A percentile compares a stretch with the other conserved stretches of the same genome.
phyloP scores from a whole-genome alignment of 2,329 filamentous ascomycete species.

The Alternaria sp. region DNA sequence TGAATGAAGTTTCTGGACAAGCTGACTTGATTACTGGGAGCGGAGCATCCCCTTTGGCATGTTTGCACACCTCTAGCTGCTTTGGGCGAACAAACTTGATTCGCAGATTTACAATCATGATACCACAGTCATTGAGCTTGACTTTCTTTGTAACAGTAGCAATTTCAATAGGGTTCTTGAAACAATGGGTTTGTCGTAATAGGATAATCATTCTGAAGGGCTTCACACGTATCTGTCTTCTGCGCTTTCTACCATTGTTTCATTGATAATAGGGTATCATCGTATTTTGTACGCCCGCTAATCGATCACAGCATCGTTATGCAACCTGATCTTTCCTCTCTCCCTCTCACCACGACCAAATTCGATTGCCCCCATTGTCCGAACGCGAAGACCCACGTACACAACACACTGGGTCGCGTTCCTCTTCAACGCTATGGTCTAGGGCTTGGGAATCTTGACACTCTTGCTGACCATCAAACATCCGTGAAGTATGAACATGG shows the following conservation, averaged over 20 bases:
- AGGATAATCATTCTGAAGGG: not conserved
- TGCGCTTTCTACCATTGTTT: not conserved
- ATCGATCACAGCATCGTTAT: constrained; percentile 14
- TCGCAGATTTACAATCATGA: constrained; percentile 9
- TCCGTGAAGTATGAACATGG: constrained; percentile 86
- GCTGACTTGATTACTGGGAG: not conserved
- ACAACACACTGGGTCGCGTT: not conserved
- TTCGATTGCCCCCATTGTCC: not conserved
- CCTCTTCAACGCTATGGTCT: constrained; percentile 1
- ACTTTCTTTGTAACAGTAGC: constrained; percentile 9
- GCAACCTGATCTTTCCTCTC: not conserved
- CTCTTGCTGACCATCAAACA: constrained; percentile 96
- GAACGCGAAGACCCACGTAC: not conserved
- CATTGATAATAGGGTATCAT: constrained; percentile 21
- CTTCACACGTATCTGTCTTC: not conserved
- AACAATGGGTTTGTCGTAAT: not conserved
- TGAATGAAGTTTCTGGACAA: not conserved
- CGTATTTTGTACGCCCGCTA: constrained; percentile 15
- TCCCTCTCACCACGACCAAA: not conserved
- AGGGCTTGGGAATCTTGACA: constrained; percentile 91
- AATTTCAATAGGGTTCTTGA: not conserved
- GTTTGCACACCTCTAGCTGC: not conserved
- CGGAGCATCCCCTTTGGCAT: not conserved
- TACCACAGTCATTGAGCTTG: constrained; percentile 16
- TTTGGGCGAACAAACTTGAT: not conserved